phyloP scores from a whole-genome alignment of 169 alveolate genomes.

The Eimeria falciformis region DNA sequence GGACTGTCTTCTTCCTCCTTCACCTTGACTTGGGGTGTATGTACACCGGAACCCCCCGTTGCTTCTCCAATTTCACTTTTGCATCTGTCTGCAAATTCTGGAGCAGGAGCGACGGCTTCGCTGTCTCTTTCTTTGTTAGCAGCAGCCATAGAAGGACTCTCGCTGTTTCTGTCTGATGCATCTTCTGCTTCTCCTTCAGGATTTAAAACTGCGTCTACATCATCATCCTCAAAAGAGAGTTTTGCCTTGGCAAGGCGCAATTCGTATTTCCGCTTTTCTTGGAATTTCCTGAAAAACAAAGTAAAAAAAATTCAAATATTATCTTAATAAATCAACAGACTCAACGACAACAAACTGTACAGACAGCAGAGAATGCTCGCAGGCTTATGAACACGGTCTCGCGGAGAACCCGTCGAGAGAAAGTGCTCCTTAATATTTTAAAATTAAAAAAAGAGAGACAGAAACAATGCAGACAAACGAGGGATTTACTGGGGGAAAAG shows the following conservation, averaged over 20 bases:
- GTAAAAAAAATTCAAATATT: too few relatives aligned
- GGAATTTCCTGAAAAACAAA: not conserved
- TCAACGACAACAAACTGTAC: not conserved
- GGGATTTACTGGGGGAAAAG: slow-evolving; percentile 42
- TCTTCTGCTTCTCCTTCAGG: not conserved
- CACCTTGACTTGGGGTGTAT: slow-evolving; percentile 3
- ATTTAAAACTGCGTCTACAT: slow-evolving; percentile 1
- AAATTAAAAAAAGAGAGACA: not conserved
- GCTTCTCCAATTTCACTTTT: not conserved
- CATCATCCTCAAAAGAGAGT: slow-evolving; percentile 63
- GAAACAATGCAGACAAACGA: not conserved
- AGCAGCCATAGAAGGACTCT: not conserved
- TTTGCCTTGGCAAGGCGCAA: slow-evolving; percentile 38
- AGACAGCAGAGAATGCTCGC: not conserved
- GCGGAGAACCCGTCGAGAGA: not conserved
- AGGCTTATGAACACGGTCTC: not conserved
- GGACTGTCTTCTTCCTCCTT: not conserved
- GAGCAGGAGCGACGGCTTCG: too few relatives aligned
- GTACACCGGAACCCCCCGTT: not conserved
- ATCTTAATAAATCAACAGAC: too few relatives aligned
- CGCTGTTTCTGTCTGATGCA: not conserved
- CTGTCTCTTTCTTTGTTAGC: too few relatives aligned
- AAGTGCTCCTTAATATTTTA: not conserved
- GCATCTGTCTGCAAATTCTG: too few relatives aligned
- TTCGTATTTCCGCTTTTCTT: slow-evolving; percentile 43